A percentile compares a stretch with the other conserved stretches of the same genome.
phyloP scores from a whole-genome alignment of 345 rosid genomes.

The Erodium maritimum region DNA sequence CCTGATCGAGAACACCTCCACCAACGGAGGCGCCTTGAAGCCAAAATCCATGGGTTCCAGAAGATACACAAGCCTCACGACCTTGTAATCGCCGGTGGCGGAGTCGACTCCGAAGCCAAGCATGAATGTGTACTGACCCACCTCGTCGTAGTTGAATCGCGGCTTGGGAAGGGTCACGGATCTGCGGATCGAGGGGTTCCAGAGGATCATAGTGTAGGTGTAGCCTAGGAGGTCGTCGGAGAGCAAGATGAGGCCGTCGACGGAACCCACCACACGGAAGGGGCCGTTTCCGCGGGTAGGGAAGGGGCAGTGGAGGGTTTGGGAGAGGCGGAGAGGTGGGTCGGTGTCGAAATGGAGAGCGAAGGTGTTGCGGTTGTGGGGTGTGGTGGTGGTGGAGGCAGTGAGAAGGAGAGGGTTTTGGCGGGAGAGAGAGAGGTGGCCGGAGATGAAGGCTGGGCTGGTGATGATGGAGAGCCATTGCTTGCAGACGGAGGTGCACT shows the following conservation, averaged over 20 bases:
- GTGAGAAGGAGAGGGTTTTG: too few relatives aligned
- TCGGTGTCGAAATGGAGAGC: neutral
- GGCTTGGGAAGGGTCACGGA: neutral
- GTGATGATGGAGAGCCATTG: slow-evolving; percentile 3
- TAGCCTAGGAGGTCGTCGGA: neutral
- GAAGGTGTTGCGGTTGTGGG: neutral
- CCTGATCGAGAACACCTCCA: neutral
- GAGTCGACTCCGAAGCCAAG: neutral
- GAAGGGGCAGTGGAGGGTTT: neutral
- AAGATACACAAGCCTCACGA: neutral
- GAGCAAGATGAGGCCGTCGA: slow-evolving; percentile 1
- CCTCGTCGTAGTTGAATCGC: neutral
- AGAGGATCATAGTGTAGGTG: neutral
- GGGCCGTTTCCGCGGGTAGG: too few relatives aligned
- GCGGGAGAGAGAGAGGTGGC: neutral
- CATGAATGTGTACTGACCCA: too few relatives aligned
- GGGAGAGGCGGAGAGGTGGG: neutral
- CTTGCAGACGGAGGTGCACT: slow-evolving; percentile 4
- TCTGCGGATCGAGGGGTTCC: slow-evolving; percentile 1
- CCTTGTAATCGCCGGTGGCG: neutral
- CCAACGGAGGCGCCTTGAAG: neutral
- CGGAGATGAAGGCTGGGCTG: slow-evolving; percentile 2
- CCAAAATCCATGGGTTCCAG: neutral
- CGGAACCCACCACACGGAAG: neutral
- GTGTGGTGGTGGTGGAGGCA: too few relatives aligned